Percentiles rank a stretch among this genome's conserved stretches.
These are phyloP conservation scores for Aspergillus persii DNA, from an alignment of 2,329 filamentous ascomycete species.

Conservation along the genomic window DNA sequence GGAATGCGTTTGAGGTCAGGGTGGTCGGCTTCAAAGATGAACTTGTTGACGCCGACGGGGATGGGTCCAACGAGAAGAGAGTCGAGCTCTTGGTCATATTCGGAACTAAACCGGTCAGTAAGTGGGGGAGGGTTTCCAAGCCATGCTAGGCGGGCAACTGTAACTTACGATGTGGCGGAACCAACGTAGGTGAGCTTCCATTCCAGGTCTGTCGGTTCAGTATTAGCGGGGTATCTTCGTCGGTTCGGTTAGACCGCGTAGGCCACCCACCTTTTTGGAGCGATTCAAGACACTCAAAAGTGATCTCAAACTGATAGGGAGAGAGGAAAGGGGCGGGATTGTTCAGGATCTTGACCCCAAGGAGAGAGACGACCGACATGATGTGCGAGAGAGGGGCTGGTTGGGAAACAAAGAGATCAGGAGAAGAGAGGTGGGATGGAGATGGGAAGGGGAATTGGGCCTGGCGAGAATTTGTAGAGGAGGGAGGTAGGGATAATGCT, in stretches of 20 bases:
- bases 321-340: slow-evolving; percentile 93
- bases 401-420: slow-evolving; percentile 11
- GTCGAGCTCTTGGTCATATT: slow-evolving; percentile 98
- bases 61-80: slow-evolving; percentile 96
- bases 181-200: slow-evolving; percentile 99
- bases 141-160: background rate
- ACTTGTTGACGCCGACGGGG: slow-evolving; percentile 96
- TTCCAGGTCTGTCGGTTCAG: slow-evolving; percentile 70
- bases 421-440: background rate
- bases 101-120: slow-evolving; percentile 60
- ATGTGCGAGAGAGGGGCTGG: slow-evolving; percentile 31
- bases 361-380: slow-evolving; percentile 95
- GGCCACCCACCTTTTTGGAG: slow-evolving; percentile 76
- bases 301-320: slow-evolving; percentile 96
- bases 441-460: background rate
- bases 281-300: slow-evolving; percentile 93
- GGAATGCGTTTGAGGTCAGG: slow-evolving; percentile 89
- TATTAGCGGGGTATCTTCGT: slow-evolving; percentile 15
- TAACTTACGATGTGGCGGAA: slow-evolving; percentile 86
- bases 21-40: slow-evolving; percentile 92
- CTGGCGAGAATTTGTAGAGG: background rate
- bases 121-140: slow-evolving; percentile 19
- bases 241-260: background rate
- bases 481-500: background rate
- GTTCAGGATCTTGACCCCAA: slow-evolving; percentile 94